These are phyloP conservation scores for Tulasnella sp. DNA, from an alignment of 768 basidiomycete genomes.

Conservation along the genomic window DNA sequence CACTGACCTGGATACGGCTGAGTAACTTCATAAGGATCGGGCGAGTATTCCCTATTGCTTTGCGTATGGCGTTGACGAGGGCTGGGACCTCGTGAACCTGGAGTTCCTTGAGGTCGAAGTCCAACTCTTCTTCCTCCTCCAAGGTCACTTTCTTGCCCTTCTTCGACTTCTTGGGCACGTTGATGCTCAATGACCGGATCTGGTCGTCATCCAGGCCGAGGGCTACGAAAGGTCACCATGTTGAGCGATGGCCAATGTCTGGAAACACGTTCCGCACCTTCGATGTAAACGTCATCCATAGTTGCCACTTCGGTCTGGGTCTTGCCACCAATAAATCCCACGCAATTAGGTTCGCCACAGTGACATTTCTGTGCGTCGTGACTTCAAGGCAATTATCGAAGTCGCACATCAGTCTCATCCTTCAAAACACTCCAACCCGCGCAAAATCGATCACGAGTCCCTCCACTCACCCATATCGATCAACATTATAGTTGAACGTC, in stretches of 20 bases:
- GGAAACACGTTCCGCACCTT: slow-evolving; percentile 42
- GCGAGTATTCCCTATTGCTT: slow-evolving; percentile 53
- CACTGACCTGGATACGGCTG: slow-evolving; percentile 64
- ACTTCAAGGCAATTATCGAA: slow-evolving; percentile 30
- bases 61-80: slow-evolving; percentile 81
- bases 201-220: slow-evolving; percentile 11
- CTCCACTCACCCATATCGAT: slow-evolving; percentile 80
- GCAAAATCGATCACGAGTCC: no score
- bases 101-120: slow-evolving; percentile 72
- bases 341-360: slow-evolving; percentile 90
- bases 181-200: not conserved
- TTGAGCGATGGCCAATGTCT: not conserved
- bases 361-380: slow-evolving; percentile 92
- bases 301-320: slow-evolving; percentile 91
- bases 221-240: not conserved
- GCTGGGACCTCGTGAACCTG: slow-evolving; percentile 73
- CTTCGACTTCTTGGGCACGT: slow-evolving; percentile 12
- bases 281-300: slow-evolving; percentile 90
- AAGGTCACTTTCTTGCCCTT: not conserved
- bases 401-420: not conserved
- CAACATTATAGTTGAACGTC: slow-evolving; percentile 99
- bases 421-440: no score
- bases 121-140: slow-evolving; percentile 9
- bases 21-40: slow-evolving; percentile 75
- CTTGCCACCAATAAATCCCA: slow-evolving; percentile 94